Base-by-base conservation (phyloP, 805 yeast species). In the Lachancea mirantina region DNA sequence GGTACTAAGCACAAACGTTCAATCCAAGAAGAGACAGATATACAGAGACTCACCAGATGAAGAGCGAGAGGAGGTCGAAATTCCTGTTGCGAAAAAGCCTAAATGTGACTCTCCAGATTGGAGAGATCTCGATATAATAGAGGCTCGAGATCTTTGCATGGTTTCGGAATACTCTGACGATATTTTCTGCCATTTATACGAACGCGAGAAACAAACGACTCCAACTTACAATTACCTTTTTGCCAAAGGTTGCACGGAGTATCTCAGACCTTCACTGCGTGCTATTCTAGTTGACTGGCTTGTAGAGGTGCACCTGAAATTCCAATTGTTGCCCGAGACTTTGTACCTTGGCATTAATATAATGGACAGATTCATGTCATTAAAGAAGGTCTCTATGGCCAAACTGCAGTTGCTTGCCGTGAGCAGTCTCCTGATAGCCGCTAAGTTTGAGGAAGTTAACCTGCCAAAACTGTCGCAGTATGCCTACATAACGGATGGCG, bases 271-370 rank as follows among this genome's bases (percentile, higher is more conserved):
- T 36, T 73, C 76, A 40, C 81, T 83, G 82, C 72, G 96, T 45
- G 78, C 85, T 6, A 82, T 87, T 32, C 63, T 87, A 38, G 84
- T 87, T n/a, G 95, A 88, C 60, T 87, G 96, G 96, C 67, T 87
- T 45, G 84, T 84, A 8, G 94, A 84, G 53, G 88, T 87, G 55
- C 96, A 85, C 62, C 66, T 76, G 45, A 72, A 84, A 54, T 87
- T 87, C 59, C 71, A 88, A 43, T 68, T 88, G 41, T 67, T 81
- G 26, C 95, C 94, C 1, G 96, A 87, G 59, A 84, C 95, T 6
- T 68, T 88, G 36, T 83, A 75, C 49, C 64, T 87, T 36, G 84
- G 95, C 4, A 79, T 84, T 35, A 85, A 84, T 58, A 60, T 84
- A 34, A 79, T 87, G 84, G 96, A 88, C 61, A 63, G 96, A 44